Conservation (phyloP, 768 basidiomycete genomes). For the Inosperma sp. region DNA sequence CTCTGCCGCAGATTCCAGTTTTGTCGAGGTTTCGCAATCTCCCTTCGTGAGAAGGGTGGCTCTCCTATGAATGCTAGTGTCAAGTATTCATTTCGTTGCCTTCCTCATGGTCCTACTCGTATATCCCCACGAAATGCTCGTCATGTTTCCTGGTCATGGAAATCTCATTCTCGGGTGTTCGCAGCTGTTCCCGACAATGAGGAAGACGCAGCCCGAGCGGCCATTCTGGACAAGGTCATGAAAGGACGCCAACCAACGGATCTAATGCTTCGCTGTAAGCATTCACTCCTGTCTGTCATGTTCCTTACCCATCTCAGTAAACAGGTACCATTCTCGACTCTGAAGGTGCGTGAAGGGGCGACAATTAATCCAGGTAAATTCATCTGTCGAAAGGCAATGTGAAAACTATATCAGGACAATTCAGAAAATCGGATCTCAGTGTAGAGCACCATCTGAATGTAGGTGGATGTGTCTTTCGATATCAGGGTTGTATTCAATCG, state of each 20-base stretch:
- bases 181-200: constrained; percentile 38
- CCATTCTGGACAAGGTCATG: constrained; percentile 80
- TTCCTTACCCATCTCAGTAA: constrained; percentile 12
- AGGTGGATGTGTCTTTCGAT: constrained; percentile 31
- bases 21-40: constrained; percentile 2
- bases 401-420: constrained; percentile 82
- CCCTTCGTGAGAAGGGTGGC: background rate
- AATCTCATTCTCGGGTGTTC: constrained; percentile 28
- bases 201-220: constrained; percentile 67
- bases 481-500: constrained; percentile 10
- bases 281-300: constrained; percentile 6
- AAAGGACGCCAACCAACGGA: constrained; percentile 86
- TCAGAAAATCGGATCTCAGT: constrained; percentile 88
- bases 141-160: constrained; percentile 34
- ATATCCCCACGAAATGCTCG: constrained; percentile 12
- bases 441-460: constrained; percentile 87
- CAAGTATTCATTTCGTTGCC: background rate
- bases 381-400: constrained; percentile 58
- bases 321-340: constrained; percentile 84
- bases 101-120: background rate
- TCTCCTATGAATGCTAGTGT: background rate
- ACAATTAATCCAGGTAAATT: constrained; percentile 16
- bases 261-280: constrained; percentile 86
- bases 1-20: constrained; percentile 5
- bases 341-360: constrained; percentile 71